Percentiles rank a stretch among this genome's conserved stretches.
phyloP scores from a whole-genome alignment of 495 filamentous ascomycete genomes.

The Hypoxylon rickii region DNA sequence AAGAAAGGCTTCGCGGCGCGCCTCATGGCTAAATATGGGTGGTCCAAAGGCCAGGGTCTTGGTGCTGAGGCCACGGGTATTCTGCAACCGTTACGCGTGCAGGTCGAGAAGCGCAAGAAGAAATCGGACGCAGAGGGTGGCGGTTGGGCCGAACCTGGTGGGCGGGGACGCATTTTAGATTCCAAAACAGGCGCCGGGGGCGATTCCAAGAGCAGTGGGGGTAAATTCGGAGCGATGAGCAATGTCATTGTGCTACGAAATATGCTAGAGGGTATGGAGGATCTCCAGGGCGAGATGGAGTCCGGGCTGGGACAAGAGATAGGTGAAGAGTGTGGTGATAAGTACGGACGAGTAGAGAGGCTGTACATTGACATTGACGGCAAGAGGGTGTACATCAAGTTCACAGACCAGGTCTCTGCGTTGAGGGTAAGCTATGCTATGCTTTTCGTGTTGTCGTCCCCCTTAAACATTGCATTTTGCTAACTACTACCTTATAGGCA shows the following conservation, averaged over 20 bases:
- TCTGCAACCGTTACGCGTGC: slow-evolving; percentile 75
- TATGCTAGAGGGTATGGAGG: slow-evolving; percentile 79
- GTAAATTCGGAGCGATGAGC: slow-evolving; percentile 73
- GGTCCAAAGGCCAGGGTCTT: slow-evolving; percentile 84
- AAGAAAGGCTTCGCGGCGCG: slow-evolving; percentile 84
- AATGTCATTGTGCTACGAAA: slow-evolving; percentile 76
- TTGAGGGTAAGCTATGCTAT: slow-evolving; percentile 64
- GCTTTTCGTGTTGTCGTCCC: neutral
- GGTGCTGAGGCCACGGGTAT: slow-evolving; percentile 83
- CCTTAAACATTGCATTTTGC: neutral
- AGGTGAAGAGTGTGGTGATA: slow-evolving; percentile 85
- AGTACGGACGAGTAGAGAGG: slow-evolving; percentile 88
- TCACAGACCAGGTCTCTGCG: slow-evolving; percentile 78
- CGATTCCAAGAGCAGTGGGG: slow-evolving; percentile 38
- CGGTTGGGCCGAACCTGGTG: slow-evolving; percentile 70
- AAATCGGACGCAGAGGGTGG: slow-evolving; percentile 78
- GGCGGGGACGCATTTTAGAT: slow-evolving; percentile 80
- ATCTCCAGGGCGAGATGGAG: slow-evolving; percentile 67
- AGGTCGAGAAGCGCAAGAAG: slow-evolving; percentile 82
- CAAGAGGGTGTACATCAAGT: slow-evolving; percentile 83
- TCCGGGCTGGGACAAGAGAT: slow-evolving; percentile 89
- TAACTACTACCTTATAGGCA: slow-evolving; percentile 57
- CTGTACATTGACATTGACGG: slow-evolving; percentile 68
- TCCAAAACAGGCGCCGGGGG: slow-evolving; percentile 28
- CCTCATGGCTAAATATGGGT: slow-evolving; percentile 89